Percentiles rank a stretch among this genome's conserved stretches.
Conservation (phyloP, 2,329 filamentous ascomycete species). For the Fusarium subtropicale region DNA sequence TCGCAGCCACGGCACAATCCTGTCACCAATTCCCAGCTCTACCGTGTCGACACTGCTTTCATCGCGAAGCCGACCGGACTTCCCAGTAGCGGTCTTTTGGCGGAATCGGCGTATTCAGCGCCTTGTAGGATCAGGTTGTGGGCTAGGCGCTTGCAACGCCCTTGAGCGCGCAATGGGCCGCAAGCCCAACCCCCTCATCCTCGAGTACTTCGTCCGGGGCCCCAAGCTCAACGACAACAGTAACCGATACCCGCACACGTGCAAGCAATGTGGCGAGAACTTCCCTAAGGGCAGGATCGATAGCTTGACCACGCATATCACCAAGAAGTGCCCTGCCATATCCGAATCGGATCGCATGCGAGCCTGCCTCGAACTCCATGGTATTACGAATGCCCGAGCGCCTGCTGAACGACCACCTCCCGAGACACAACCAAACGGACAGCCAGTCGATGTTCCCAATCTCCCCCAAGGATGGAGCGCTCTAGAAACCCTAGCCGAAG, state of each 20-base stretch:
- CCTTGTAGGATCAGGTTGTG: conserved; percentile 42
- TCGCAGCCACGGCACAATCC: conserved; percentile 46
- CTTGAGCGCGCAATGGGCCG: conserved; percentile 73
- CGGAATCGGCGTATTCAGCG: conserved; percentile 31
- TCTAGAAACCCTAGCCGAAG: conserved; percentile 87
- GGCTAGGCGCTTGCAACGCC: conserved; percentile 44
- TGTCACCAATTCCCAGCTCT: conserved; percentile 43
- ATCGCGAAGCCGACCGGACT: conserved; percentile 26
- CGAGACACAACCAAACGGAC: conserved; percentile 48
- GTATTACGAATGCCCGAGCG: conserved; percentile 66
- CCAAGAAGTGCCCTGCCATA: conserved; percentile 87
- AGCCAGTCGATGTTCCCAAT: conserved; percentile 46
- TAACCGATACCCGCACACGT: conserved; percentile 92
- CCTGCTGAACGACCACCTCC: conserved; percentile 49
- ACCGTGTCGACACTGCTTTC: conserved; percentile 17
- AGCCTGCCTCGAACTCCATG: conserved; percentile 78
- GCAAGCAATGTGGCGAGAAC: conserved; percentile 87
- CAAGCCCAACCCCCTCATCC: conserved; percentile 84
- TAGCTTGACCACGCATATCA: conserved; percentile 81
- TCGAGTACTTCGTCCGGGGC: conserved; percentile 89
- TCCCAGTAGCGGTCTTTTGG: conserved; percentile 29
- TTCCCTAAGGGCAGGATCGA: conserved; percentile 93
- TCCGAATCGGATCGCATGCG: conserved; percentile 79
- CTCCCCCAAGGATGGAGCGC: conserved; percentile 77
- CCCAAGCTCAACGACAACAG: conserved; percentile 88